These are phyloP conservation scores for Nasturtium officinale DNA, from an alignment of 345 rosid species.

Conservation along the genomic window DNA sequence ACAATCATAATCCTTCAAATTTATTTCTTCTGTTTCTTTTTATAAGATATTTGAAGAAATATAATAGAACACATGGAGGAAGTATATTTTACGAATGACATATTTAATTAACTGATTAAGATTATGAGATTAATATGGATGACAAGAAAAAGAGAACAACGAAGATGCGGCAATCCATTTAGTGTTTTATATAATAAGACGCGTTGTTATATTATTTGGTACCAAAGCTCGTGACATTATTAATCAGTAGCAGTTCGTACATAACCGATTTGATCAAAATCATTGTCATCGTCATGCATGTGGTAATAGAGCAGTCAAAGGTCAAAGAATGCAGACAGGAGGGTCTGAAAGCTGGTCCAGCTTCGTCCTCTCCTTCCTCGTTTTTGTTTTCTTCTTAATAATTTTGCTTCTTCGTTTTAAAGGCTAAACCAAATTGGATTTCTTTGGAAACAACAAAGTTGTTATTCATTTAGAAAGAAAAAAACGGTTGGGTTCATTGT, in stretches of 20 bases:
- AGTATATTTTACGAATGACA: not conserved
- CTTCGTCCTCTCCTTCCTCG: slow-evolving; percentile 26
- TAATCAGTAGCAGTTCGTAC: slow-evolving; percentile 1
- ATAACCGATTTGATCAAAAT: slow-evolving; percentile 21
- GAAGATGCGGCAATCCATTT: not conserved
- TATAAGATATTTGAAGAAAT: not conserved
- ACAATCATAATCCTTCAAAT: not conserved
- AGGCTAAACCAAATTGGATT: not conserved
- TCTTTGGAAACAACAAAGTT: not conserved
- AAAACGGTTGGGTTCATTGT: not conserved
- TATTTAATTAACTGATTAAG: not conserved
- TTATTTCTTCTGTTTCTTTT: not conserved
- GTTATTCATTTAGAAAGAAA: not conserved
- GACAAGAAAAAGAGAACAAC: slow-evolving; percentile 10
- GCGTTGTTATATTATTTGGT: slow-evolving; percentile 11
- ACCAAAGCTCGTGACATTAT: slow-evolving; percentile 16
- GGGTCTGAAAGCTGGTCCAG: slow-evolving; percentile 39
- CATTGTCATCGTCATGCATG: slow-evolving; percentile 31
- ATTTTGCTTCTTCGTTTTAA: not conserved
- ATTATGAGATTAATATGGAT: not conserved
- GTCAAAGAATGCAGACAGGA: slow-evolving; percentile 36
- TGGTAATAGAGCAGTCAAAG: slow-evolving; percentile 38
- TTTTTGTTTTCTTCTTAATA: slow-evolving; percentile 17
- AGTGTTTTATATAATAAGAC: slow-evolving; percentile 4
- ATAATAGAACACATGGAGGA: not conserved